phyloP scores from a whole-genome alignment of 139 green algal genomes.

The Closterium sp. region DNA sequence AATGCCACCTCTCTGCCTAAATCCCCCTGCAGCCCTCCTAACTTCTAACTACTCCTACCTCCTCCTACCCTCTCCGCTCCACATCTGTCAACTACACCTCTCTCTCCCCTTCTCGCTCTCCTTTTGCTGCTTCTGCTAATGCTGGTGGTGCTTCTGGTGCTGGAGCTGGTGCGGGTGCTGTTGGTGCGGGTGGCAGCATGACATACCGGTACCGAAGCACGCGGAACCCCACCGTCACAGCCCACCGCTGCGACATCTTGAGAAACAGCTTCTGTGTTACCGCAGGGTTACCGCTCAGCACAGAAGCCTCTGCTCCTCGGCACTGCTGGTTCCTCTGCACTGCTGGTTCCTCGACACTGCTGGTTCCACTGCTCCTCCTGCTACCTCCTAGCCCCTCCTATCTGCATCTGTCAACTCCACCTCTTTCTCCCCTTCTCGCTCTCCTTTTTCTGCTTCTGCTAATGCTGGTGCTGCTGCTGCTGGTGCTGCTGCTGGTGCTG shows the following conservation, averaged over 20 bases:
- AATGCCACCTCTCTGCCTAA: no score
- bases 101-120: background rate
- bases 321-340: no score
- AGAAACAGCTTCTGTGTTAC: conserved; percentile 66
- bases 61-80: background rate
- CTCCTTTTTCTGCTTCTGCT: no score
- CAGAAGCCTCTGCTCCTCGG: conserved; percentile 45
- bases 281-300: conserved; percentile 67
- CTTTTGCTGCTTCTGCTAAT: background rate
- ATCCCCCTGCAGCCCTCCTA: no score
- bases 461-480: background rate
- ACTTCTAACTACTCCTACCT: background rate
- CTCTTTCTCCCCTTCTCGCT: background rate
- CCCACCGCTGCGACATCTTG: conserved; percentile 54
- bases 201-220: conserved; percentile 70
- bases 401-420: background rate
- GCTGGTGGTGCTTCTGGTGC: background rate
- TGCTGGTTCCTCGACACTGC: no score
- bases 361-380: background rate
- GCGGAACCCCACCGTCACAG: conserved; percentile 64
- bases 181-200: background rate
- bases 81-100: background rate
- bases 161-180: background rate
- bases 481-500: background rate
- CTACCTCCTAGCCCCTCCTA: no score